Base-by-base conservation (phyloP, 2,329 filamentous ascomycete genomes). In the Sporothrix luriei region DNA sequence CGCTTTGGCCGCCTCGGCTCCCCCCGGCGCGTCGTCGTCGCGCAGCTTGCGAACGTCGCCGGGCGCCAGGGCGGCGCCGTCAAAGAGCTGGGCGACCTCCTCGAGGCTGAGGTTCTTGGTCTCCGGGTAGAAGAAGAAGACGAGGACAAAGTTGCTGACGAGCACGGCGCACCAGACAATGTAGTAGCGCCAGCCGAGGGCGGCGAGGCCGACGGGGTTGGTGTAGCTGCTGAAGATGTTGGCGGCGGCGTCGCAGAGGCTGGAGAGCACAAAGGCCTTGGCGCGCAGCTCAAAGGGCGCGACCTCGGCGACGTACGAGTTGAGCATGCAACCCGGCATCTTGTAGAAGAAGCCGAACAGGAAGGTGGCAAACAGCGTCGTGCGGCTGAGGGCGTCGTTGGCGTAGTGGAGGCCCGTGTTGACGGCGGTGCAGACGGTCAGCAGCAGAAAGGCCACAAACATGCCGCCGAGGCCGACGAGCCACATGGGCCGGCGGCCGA, bases 1-100 rank as follows among this genome's bases (percentile, higher is more conserved):
- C 33, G 9, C 33, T 7, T 33, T 7, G 4, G 24, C 57, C 21
- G 21, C 38, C 11, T 49, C 43, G 9, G 61, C 14, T 19, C 6
- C 14, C 43, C 13, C 24, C 7, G 16, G 21, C 16, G 24, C 43
- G 14, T 33, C 61, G 7, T 64, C 57, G 11, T 69, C 38, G 5
- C 48, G 40, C 38, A 55, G 38, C 46, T 64, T 62, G 57, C 49
- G n/a, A n/a, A n/a, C 38, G 24, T 54, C 19, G 4, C 19, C 46
- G 5, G 40, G 21, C 24, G 59, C 43, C 48, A 26, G 49, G 21
- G 38, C 57, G 4, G 40, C 33, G 14, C 69, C 72, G 38, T 73
- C 77, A 55, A 78, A 78, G 69, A 91, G 88, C 69, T 86, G 82
- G 74, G 91, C 89, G 77, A 68, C 68, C 48, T 71, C 70, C 40